phyloP scores from a whole-genome alignment of 257 asterid genomes.

The Nicotiana otophora region DNA sequence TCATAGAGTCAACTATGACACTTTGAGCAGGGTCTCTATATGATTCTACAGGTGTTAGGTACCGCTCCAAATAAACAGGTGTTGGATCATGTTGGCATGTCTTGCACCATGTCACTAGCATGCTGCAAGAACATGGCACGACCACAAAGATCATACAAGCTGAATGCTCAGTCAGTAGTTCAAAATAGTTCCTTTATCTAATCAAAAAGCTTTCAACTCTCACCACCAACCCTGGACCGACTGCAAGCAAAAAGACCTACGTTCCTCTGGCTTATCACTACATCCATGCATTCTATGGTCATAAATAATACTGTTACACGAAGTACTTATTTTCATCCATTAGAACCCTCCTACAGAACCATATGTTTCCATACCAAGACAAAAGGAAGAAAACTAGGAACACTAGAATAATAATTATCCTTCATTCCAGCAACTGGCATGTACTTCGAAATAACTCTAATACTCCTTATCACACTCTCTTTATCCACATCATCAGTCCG shows the following conservation, averaged over 20 bases:
- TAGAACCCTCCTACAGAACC: background rate
- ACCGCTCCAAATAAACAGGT: background rate
- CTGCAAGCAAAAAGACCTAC: background rate
- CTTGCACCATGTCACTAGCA: background rate
- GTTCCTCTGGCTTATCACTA: background rate
- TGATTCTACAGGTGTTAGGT: background rate
- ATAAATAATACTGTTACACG: background rate
- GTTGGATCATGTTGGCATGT: background rate
- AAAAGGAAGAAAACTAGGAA: background rate
- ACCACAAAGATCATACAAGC: background rate
- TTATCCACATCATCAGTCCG: background rate
- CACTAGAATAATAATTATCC: background rate
- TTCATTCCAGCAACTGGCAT: background rate
- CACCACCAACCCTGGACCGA: background rate
- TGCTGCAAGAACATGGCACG: constrained; percentile 1
- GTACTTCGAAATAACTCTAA: background rate
- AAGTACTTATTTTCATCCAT: background rate
- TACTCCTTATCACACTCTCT: background rate
- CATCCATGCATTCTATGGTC: background rate
- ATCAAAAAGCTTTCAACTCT: background rate
- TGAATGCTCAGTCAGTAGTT: background rate
- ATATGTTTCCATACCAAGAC: background rate
- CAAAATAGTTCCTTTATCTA: background rate
- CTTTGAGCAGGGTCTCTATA: background rate
- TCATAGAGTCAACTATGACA: background rate